Percentiles rank a stretch among this genome's conserved stretches.
Evolutionary conservation across 768 basidiomycete species (phyloP).

Genomic region (Xanthoconium stramineum): DNA sequence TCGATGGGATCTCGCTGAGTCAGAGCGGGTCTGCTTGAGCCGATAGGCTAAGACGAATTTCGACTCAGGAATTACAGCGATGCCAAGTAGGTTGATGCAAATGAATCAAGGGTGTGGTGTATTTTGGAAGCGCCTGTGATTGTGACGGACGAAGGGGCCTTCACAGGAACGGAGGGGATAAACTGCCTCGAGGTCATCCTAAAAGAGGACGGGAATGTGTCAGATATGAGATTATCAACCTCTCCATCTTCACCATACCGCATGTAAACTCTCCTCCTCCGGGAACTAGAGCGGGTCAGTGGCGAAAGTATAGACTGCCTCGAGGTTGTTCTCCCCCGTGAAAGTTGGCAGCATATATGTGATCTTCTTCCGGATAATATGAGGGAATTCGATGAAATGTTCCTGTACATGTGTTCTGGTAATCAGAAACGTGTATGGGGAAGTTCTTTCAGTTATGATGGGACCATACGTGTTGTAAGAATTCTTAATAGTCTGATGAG

Average conservation of each 20-base stretch:
- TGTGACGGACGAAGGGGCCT: background rate
- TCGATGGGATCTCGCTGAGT: constrained; percentile 3
- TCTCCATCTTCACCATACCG: no score
- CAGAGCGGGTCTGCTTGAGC: background rate
- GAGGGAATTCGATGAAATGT: background rate
- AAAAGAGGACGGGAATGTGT: no score
- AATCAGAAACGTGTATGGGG: background rate
- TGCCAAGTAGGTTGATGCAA: background rate
- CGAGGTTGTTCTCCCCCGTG: no score
- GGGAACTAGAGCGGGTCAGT: no score
- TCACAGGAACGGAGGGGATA: background rate
- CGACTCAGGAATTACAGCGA: background rate
- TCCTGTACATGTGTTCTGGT: background rate
- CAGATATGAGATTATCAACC: no score
- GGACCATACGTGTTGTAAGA: background rate
- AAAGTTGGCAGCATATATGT: no score
- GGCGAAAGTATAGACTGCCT: no score
- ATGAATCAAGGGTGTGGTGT: background rate
- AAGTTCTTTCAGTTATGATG: background rate
- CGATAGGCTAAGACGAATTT: background rate
- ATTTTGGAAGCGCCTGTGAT: background rate
- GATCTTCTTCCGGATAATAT: background rate
- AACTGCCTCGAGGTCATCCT: background rate
- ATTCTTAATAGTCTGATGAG: background rate
- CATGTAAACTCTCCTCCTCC: no score